These are phyloP conservation scores for Aegilops sharonensis DNA, from an alignment of 176 grass and related monocot species.

Conservation along the genomic window DNA sequence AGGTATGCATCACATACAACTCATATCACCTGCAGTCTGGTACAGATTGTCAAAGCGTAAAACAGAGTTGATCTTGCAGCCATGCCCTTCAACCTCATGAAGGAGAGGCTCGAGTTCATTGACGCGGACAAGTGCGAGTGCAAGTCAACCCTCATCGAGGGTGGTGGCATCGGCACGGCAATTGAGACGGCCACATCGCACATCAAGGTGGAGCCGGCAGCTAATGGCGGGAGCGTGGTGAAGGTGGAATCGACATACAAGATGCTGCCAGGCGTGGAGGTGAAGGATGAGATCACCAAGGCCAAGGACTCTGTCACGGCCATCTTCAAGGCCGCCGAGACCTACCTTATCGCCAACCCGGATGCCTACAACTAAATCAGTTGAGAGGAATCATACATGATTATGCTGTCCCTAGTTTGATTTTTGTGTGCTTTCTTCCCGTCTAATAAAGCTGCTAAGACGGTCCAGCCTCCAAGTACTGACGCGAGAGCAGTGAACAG, in stretches of 20 bases:
- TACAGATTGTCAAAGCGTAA: too few species aligned
- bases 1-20: conserved; percentile 12
- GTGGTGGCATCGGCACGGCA: conserved; percentile 44
- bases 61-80: too few species aligned
- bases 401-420: background rate
- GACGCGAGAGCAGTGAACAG: background rate
- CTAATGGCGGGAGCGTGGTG: conserved; percentile 41
- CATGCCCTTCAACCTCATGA: conserved; percentile 38
- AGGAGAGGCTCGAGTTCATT: conserved; percentile 61
- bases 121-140: conserved; percentile 57
- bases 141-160: conserved; percentile 50
- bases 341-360: conserved; percentile 58
- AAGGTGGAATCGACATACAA: conserved; percentile 48
- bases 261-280: conserved; percentile 39
- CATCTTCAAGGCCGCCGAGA: conserved; percentile 55
- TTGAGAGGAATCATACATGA: background rate
- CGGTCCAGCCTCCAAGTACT: background rate
- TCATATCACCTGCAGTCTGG: too few species aligned
- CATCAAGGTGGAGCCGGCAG: conserved; percentile 52
- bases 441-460: conserved; percentile 11
- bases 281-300: conserved; percentile 32
- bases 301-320: conserved; percentile 35
- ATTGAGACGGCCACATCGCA: conserved; percentile 43
- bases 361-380: conserved; percentile 50
- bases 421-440: background rate